These are phyloP conservation scores for Fomitopsis schrenkii DNA, from an alignment of 1,284 basidiomycete genomes.

Conservation along the genomic window DNA sequence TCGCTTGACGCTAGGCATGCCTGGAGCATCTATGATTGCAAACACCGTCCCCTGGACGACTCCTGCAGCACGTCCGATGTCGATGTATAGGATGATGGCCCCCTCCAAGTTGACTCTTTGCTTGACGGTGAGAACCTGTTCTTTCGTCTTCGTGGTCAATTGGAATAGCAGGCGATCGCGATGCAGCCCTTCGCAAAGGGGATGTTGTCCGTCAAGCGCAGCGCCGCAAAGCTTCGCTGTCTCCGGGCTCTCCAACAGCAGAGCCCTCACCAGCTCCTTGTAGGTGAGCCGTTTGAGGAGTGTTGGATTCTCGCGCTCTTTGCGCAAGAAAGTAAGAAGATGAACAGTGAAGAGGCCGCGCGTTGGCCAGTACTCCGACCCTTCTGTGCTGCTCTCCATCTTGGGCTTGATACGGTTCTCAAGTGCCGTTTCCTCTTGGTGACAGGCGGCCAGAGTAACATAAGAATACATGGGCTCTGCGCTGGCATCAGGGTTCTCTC, in stretches of 20 bases:
- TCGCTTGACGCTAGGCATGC: too few relatives aligned
- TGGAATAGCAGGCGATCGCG: neutral
- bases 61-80: neutral
- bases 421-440: neutral
- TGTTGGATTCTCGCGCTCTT: neutral
- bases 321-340: neutral
- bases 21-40: neutral
- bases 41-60: neutral
- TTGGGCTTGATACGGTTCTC: neutral
- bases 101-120: too few relatives aligned
- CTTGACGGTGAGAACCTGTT: neutral
- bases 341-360: neutral
- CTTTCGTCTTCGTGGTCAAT: neutral
- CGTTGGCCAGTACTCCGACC: neutral
- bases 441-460: neutral
- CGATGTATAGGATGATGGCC: neutral
- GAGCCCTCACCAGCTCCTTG: neutral
- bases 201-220: neutral
- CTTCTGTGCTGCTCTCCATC: too few relatives aligned
- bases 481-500: too few relatives aligned
- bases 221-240: neutral
- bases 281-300: neutral
- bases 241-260: neutral
- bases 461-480: neutral
- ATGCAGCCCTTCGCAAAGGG: neutral